These are phyloP conservation scores for Pezicula carpinea DNA, from an alignment of 2,329 filamentous ascomycete genomes.

Conservation along the genomic window DNA sequence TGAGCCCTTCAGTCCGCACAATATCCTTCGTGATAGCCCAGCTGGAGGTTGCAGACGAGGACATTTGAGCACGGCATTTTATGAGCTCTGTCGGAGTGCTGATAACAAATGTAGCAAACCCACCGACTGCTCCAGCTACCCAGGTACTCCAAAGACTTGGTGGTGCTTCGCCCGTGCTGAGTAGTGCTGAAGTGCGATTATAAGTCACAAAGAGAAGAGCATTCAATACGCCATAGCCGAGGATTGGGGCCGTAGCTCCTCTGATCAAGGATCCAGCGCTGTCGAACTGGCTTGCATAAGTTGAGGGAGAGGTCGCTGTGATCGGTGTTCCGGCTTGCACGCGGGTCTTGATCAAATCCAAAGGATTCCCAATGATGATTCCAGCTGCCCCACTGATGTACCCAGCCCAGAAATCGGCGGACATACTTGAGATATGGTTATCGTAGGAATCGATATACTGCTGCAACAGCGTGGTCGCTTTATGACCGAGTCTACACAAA, in stretches of 20 bases:
- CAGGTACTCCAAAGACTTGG: slow-evolving; percentile 64
- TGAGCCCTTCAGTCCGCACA: slow-evolving; percentile 51
- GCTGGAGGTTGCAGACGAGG: slow-evolving; percentile 25
- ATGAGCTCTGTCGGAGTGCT: slow-evolving; percentile 87
- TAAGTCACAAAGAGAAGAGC: slow-evolving; percentile 87
- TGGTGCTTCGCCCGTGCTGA: slow-evolving; percentile 40
- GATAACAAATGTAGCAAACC: slow-evolving; percentile 79
- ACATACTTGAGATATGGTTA: slow-evolving; percentile 18
- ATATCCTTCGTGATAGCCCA: slow-evolving; percentile 59
- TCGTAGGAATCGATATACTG: too few species aligned
- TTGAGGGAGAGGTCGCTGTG: slow-evolving; percentile 11
- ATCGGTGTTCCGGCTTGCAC: slow-evolving; percentile 59
- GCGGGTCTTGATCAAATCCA: slow-evolving; percentile 76
- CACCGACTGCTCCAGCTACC: slow-evolving; percentile 74
- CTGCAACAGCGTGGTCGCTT: too few species aligned
- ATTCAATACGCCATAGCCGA: slow-evolving; percentile 88
- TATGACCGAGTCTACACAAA: too few species aligned
- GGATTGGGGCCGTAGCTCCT: slow-evolving; percentile 77
- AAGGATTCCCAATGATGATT: slow-evolving; percentile 84
- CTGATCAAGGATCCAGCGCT: slow-evolving; percentile 39
- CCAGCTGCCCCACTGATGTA: slow-evolving; percentile 82
- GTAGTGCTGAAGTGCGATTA: slow-evolving; percentile 69
- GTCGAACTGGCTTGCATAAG: slow-evolving; percentile 30
- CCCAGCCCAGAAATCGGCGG: slow-evolving; percentile 84
- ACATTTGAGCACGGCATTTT: slow-evolving; percentile 83